Conservation (phyloP, 495 filamentous ascomycete species). For the Aspergillus bridgeri region DNA sequence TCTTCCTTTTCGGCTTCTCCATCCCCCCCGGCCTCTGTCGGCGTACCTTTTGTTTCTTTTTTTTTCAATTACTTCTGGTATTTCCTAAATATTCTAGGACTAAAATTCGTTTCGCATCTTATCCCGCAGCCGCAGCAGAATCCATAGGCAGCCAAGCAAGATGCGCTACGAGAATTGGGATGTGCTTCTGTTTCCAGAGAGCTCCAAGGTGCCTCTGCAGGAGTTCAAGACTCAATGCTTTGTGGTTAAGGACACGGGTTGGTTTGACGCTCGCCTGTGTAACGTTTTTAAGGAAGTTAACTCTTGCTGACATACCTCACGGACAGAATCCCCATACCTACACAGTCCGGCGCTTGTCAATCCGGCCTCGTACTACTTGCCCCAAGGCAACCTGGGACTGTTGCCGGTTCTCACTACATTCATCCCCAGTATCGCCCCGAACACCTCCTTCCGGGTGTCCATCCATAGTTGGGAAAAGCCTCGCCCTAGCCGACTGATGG, state of each 20-base stretch:
- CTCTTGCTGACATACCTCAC: not conserved
- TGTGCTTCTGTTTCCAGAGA: slow-evolving; percentile 71
- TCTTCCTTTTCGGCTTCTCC: not conserved
- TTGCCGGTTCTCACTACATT: slow-evolving; percentile 75
- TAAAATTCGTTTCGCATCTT: slow-evolving; percentile 19
- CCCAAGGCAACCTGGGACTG: slow-evolving; percentile 36
- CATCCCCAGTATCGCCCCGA: slow-evolving; percentile 60
- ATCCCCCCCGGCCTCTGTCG: not conserved
- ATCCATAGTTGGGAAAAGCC: slow-evolving; percentile 79
- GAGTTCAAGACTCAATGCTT: slow-evolving; percentile 86
- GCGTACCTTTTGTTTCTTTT: slow-evolving; percentile 5
- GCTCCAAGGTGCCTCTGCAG: slow-evolving; percentile 65
- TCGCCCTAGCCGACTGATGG: slow-evolving; percentile 56
- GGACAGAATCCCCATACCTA: slow-evolving; percentile 35
- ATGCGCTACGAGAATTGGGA: slow-evolving; percentile 91
- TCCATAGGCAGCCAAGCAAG: slow-evolving; percentile 6
- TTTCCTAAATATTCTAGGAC: slow-evolving; percentile 13
- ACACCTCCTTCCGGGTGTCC: slow-evolving; percentile 68
- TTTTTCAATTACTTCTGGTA: slow-evolving; percentile 16
- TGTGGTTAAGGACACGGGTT: slow-evolving; percentile 64
- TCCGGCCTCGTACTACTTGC: slow-evolving; percentile 23
- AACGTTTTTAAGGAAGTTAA: no score
- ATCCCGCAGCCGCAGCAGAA: slow-evolving; percentile 7
- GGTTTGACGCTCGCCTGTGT: slow-evolving; percentile 13
- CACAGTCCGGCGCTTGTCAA: slow-evolving; percentile 27